phyloP scores from a whole-genome alignment of 148 eudicot species.

The Gaultheria prostrata region DNA sequence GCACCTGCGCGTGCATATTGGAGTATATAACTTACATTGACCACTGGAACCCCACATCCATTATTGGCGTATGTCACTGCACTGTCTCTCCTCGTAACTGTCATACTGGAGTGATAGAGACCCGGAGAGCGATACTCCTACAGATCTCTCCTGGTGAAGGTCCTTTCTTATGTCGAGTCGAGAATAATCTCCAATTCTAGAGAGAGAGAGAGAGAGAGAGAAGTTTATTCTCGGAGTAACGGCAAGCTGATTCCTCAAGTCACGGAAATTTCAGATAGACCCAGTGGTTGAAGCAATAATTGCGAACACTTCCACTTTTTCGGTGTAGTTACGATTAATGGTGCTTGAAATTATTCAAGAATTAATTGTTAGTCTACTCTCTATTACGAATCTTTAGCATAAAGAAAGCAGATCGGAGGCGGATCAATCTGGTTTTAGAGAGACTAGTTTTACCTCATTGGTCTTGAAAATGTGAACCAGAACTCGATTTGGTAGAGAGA shows the following conservation, averaged over 20 bases:
- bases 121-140: neutral
- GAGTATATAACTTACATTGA: too few relatives aligned
- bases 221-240: neutral
- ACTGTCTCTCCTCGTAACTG: neutral
- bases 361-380: neutral
- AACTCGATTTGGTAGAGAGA: too few relatives aligned
- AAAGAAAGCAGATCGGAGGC: neutral
- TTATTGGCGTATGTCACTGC: neutral
- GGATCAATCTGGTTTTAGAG: neutral
- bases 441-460: neutral
- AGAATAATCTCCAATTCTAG: neutral
- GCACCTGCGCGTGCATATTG: too few relatives aligned
- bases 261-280: slow-evolving; percentile 7
- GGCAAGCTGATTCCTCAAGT: neutral
- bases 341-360: neutral
- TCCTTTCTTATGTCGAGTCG: neutral
- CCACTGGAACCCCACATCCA: too few relatives aligned
- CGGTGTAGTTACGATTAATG: neutral
- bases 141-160: slow-evolving; percentile 26
- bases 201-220: neutral
- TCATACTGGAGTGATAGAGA: neutral
- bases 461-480: neutral
- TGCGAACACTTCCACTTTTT: neutral
- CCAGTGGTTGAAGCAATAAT: neutral
- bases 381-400: neutral